These are phyloP conservation scores for Ascodesmis nigricans DNA, from an alignment of 495 filamentous ascomycete genomes.

Conservation along the genomic window DNA sequence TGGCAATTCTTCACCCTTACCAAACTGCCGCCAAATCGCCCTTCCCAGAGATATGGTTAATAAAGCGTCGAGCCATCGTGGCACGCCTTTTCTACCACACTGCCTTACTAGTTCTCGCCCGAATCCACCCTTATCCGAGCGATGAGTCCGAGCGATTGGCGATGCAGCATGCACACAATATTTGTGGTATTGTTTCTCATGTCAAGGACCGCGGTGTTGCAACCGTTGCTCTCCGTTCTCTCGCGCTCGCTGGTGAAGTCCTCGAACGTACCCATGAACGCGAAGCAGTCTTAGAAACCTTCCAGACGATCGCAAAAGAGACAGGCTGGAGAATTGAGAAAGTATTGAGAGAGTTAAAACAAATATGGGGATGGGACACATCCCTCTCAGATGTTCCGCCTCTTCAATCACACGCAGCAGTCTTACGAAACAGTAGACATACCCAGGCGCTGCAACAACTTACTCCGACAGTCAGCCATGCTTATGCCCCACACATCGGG, in stretches of 20 bases:
- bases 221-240: conserved; percentile 50
- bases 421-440: conserved; percentile 12
- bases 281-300: conserved; percentile 57
- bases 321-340: conserved; percentile 57
- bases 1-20: conserved; percentile 49
- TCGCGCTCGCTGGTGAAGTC: conserved; percentile 58
- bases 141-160: conserved; percentile 48
- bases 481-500: background rate
- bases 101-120: conserved; percentile 54
- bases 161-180: conserved; percentile 49
- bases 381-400: conserved; percentile 5
- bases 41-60: conserved; percentile 80
- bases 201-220: conserved; percentile 59
- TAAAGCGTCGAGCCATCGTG: conserved; percentile 58
- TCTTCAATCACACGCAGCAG: conserved; percentile 9
- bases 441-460: conserved; percentile 17
- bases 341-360: conserved; percentile 44
- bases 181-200: conserved; percentile 75
- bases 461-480: background rate
- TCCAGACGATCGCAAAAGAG: conserved; percentile 50
- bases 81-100: conserved; percentile 85
- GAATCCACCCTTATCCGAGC: conserved; percentile 47
- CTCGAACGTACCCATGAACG: conserved; percentile 48
- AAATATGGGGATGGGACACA: conserved; percentile 52
- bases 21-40: conserved; percentile 44